phyloP scores from a whole-genome alignment of 352 stramenopile genomes.

The Aphanomyces astaci region DNA sequence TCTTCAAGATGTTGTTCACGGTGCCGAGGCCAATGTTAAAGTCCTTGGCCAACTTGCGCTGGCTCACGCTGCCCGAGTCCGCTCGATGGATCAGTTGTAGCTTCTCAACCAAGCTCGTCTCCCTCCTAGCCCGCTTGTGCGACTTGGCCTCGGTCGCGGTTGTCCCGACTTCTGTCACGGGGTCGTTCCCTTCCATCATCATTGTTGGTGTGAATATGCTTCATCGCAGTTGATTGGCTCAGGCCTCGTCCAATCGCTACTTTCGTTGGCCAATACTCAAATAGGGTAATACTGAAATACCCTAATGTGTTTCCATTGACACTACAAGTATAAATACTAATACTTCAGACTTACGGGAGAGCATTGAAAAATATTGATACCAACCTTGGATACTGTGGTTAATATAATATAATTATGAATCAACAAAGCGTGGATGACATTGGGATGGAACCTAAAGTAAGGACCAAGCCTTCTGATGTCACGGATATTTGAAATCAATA shows the following conservation, averaged over 20 bases:
- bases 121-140: conserved; percentile 5
- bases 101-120: conserved; percentile 19
- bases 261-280: too few relatives aligned
- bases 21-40: conserved; percentile 22
- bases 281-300: background rate
- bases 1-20: conserved; percentile 23
- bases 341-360: too few relatives aligned
- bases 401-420: too few relatives aligned
- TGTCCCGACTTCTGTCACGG: background rate
- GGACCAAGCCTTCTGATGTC: too few relatives aligned
- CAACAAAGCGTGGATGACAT: too few relatives aligned
- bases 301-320: background rate
- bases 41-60: conserved; percentile 12
- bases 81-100: conserved; percentile 19
- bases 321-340: background rate
- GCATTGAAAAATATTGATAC: too few relatives aligned
- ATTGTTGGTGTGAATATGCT: background rate
- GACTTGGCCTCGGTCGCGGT: background rate
- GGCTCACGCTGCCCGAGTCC: conserved; percentile 9
- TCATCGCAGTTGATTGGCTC: background rate
- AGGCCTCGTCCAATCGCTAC: background rate
- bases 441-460: too few relatives aligned
- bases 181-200: background rate
- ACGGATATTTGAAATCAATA: too few relatives aligned
- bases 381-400: too few relatives aligned